A percentile compares a stretch with the other conserved stretches of the same genome.
These are phyloP conservation scores for Sanghuangporus weigelae DNA, from an alignment of 1,284 basidiomycete genomes.

Conservation along the genomic window DNA sequence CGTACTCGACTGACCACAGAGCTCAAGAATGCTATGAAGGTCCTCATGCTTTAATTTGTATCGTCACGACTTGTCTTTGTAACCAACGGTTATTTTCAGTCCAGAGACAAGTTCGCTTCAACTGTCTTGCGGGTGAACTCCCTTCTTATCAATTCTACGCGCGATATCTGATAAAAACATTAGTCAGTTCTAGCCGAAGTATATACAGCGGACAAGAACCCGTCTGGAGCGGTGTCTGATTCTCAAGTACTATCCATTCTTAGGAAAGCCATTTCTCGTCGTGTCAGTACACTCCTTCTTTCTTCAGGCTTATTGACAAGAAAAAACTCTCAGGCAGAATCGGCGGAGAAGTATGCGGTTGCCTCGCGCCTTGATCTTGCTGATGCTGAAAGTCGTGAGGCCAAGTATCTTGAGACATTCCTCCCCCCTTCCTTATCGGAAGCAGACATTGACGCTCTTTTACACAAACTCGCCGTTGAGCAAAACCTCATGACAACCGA, in stretches of 20 bases:
- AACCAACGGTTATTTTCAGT: conserved; percentile 30
- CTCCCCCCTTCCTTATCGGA: conserved; percentile 55
- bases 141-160: background rate
- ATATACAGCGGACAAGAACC: conserved; percentile 58
- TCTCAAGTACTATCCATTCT: conserved; percentile 46
- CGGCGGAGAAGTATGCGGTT: conserved; percentile 48
- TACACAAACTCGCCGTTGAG: conserved; percentile 37
- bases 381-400: conserved; percentile 55
- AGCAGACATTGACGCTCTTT: conserved; percentile 45
- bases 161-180: background rate
- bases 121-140: conserved; percentile 57
- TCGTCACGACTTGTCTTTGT: background rate
- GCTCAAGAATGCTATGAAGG: conserved; percentile 55
- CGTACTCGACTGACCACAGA: conserved; percentile 26
- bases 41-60: conserved; percentile 22
- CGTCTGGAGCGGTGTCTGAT: conserved; percentile 32
- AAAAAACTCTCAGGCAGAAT: conserved; percentile 43
- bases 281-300: conserved; percentile 38
- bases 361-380: conserved; percentile 63
- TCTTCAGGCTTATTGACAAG: background rate
- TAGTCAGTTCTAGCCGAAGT: conserved; percentile 67
- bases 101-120: conserved; percentile 48
- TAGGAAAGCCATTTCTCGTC: conserved; percentile 50
- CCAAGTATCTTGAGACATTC: conserved; percentile 45
- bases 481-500: conserved; percentile 23